Evolutionary conservation across 805 yeast genomes (phyloP).

Genomic region (Nadsonia fulvescens): DNA sequence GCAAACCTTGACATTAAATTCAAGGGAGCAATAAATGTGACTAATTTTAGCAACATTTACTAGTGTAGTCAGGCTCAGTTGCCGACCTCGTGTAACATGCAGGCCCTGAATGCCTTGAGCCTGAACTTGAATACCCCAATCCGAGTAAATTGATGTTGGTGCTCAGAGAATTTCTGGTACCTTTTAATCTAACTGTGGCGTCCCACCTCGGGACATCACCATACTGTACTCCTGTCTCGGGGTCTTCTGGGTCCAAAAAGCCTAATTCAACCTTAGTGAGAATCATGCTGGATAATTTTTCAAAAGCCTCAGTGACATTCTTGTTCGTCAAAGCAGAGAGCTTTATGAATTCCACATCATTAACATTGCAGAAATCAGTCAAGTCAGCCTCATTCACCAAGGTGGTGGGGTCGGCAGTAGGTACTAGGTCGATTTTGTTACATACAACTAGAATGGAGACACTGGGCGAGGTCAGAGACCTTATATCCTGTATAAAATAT

Average conservation of each 20-base stretch:
- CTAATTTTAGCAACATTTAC: too few relatives aligned
- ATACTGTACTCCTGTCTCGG: constrained; percentile 30
- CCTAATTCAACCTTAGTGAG: constrained; percentile 31
- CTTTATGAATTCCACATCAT: constrained; percentile 21
- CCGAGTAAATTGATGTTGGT: too few relatives aligned
- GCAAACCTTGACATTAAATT: too few relatives aligned
- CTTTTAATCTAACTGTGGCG: constrained; percentile 7
- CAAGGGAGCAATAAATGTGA: too few relatives aligned
- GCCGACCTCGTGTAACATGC: too few relatives aligned
- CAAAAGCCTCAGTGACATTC: constrained; percentile 26
- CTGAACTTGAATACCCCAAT: too few relatives aligned
- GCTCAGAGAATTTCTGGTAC: too few relatives aligned
- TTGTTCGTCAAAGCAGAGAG: constrained; percentile 26
- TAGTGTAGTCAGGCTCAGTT: too few relatives aligned
- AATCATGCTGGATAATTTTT: constrained; percentile 22
- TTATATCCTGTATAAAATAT: constrained; percentile 77
- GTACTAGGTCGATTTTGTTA: constrained; percentile 67
- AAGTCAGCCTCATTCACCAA: constrained; percentile 21
- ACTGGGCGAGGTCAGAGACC: constrained; percentile 81
- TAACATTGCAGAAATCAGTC: constrained; percentile 17
- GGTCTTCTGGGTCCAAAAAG: constrained; percentile 27
- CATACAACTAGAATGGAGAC: constrained; percentile 84
- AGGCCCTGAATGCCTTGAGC: too few relatives aligned
- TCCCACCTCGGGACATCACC: constrained; percentile 28
- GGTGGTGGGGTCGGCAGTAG: constrained; percentile 15